Percentiles rank a stretch among this genome's conserved stretches.
phyloP scores from a whole-genome alignment of 352 stramenopile genomes.

The Globisporangium paddicum region DNA sequence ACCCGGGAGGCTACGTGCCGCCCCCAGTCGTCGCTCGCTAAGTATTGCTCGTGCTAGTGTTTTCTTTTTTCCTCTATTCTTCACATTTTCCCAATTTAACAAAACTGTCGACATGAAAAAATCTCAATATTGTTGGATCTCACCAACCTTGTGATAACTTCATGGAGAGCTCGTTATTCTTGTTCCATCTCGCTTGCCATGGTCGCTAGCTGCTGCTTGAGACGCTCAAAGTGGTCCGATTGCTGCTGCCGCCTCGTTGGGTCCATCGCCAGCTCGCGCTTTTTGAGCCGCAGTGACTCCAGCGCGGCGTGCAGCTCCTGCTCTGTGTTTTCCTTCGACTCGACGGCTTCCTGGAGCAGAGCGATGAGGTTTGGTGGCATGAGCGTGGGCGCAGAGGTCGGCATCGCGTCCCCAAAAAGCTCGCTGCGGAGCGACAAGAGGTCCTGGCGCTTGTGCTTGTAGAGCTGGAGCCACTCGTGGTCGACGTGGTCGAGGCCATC shows the following conservation, averaged over 20 bases:
- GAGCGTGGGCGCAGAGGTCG: slow-evolving; percentile 81
- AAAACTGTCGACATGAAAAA: not conserved
- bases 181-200: not conserved
- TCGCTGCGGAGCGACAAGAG: slow-evolving; percentile 6
- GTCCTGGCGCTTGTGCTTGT: not conserved
- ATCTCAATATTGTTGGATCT: not conserved
- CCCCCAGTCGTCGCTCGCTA: slow-evolving; percentile 15
- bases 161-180: not conserved
- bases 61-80: not conserved
- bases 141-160: not conserved
- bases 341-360: slow-evolving; percentile 27
- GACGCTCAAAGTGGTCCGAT: not conserved
- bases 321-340: slow-evolving; percentile 7
- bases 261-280: slow-evolving; percentile 11
- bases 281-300: slow-evolving; percentile 12
- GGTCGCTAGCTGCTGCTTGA: slow-evolving; percentile 30
- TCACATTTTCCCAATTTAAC: not conserved
- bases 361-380: slow-evolving; percentile 80
- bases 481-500: slow-evolving; percentile 7
- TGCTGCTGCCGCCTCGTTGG: slow-evolving; percentile 8
- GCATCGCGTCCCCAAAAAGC: slow-evolving; percentile 6
- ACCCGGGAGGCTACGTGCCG: slow-evolving; percentile 38
- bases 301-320: slow-evolving; percentile 8
- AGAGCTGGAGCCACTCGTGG: slow-evolving; percentile 3
- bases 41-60: not conserved